These are phyloP conservation scores for Porphyrellus cyaneotinctus DNA, from an alignment of 768 basidiomycete species.

Conservation along the genomic window DNA sequence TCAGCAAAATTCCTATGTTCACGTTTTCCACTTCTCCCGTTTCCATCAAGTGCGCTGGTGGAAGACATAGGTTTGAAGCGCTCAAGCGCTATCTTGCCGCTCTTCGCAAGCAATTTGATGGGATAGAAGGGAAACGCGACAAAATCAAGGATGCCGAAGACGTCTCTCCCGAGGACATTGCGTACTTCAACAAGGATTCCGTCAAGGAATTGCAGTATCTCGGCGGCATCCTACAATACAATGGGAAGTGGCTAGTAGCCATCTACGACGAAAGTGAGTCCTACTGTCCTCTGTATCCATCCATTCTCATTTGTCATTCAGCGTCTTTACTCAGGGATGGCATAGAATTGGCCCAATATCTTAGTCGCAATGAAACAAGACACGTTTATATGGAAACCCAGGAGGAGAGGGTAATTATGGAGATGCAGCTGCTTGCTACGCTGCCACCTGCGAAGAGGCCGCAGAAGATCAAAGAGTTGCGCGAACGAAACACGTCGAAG, in stretches of 20 bases:
- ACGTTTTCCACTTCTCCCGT: not conserved
- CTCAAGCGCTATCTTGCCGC: not conserved
- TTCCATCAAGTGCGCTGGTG: not conserved
- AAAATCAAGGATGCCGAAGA: not conserved
- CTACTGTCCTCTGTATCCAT: not conserved
- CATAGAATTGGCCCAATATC: constrained; percentile 2
- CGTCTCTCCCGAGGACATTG: not conserved
- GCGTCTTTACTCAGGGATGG: not conserved
- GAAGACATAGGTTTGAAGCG: not conserved
- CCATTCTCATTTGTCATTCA: not conserved
- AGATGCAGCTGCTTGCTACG: not conserved
- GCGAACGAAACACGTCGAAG: not conserved
- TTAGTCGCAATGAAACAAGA: constrained; percentile 5
- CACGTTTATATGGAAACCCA: constrained; percentile 15
- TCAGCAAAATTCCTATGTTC: not conserved
- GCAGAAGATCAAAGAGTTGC: not conserved
- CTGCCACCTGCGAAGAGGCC: not conserved
- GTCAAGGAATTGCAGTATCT: not conserved
- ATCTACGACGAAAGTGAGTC: not conserved
- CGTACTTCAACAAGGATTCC: not conserved
- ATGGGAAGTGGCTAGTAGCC: not conserved
- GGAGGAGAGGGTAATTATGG: constrained; percentile 5
- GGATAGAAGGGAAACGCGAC: not conserved
- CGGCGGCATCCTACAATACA: not conserved
- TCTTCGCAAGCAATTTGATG: not conserved